Evolutionary conservation across 306 rosid species (phyloP).

Genomic region (Corylus avellana): DNA sequence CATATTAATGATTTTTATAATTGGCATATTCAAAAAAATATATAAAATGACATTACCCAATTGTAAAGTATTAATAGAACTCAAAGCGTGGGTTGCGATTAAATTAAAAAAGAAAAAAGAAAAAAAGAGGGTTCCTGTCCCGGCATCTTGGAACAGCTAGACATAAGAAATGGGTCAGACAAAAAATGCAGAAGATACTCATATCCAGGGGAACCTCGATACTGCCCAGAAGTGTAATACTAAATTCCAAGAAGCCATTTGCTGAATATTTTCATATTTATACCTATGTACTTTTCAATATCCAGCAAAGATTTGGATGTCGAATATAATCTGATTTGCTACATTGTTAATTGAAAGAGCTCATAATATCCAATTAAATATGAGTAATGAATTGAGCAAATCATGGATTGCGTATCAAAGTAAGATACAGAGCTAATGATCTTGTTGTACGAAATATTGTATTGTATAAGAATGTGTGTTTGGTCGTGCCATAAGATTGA

Average conservation of each 20-base stretch:
- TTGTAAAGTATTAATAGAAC: too few relatives aligned
- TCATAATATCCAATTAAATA: background rate
- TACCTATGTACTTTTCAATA: background rate
- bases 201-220: background rate
- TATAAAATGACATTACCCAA: too few relatives aligned
- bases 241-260: background rate
- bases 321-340: constrained; percentile 4
- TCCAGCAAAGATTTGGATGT: background rate
- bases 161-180: background rate
- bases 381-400: background rate
- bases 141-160: background rate
- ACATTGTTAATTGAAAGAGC: background rate
- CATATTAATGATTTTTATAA: too few relatives aligned
- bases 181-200: background rate
- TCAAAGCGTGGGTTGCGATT: too few relatives aligned
- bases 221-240: background rate
- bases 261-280: background rate
- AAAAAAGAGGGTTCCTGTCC: background rate
- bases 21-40: too few relatives aligned
- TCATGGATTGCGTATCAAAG: background rate
- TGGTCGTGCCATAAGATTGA: too few relatives aligned
- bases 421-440: background rate
- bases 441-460: background rate
- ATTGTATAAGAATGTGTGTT: too few relatives aligned
- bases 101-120: too few relatives aligned